phyloP scores from a whole-genome alignment of 306 rosid species.

The Vigna angularis region DNA sequence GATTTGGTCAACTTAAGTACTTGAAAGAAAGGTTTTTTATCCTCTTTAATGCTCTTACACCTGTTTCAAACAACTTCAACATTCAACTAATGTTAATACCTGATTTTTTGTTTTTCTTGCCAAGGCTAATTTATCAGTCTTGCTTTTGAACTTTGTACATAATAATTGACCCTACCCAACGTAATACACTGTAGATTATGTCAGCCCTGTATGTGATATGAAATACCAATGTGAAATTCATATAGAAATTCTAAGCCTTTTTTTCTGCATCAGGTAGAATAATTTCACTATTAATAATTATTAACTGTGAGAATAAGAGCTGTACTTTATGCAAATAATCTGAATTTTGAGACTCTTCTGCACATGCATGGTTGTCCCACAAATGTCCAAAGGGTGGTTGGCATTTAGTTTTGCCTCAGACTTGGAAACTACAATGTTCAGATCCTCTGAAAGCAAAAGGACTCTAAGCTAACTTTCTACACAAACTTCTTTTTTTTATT shows the following conservation, averaged over 20 bases:
- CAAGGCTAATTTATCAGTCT: constrained; percentile 33
- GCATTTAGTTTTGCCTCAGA: constrained; percentile 54
- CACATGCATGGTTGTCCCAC: constrained; percentile 59
- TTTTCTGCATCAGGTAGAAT: constrained; percentile 52
- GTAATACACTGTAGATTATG: constrained; percentile 30
- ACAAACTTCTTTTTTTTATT: neutral
- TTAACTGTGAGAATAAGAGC: constrained; percentile 40
- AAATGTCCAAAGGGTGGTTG: constrained; percentile 47
- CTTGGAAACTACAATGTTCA: constrained; percentile 50
- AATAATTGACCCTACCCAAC: neutral
- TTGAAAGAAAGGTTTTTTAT: too few relatives aligned
- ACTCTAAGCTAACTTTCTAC: constrained; percentile 43
- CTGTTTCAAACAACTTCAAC: neutral
- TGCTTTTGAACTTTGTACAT: constrained; percentile 33
- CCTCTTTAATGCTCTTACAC: too few relatives aligned
- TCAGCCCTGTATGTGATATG: constrained; percentile 5
- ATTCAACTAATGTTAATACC: constrained; percentile 46
- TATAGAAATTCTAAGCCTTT: constrained; percentile 14
- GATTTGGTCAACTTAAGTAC: too few relatives aligned
- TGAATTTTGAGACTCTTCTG: constrained; percentile 37
- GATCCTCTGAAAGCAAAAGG: constrained; percentile 49
- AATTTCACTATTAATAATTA: constrained; percentile 33
- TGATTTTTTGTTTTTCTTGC: constrained; percentile 34
- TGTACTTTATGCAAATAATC: constrained; percentile 44
- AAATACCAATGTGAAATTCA: neutral